phyloP scores from a whole-genome alignment of 345 rosid genomes.

The Syzygium oleosum region DNA sequence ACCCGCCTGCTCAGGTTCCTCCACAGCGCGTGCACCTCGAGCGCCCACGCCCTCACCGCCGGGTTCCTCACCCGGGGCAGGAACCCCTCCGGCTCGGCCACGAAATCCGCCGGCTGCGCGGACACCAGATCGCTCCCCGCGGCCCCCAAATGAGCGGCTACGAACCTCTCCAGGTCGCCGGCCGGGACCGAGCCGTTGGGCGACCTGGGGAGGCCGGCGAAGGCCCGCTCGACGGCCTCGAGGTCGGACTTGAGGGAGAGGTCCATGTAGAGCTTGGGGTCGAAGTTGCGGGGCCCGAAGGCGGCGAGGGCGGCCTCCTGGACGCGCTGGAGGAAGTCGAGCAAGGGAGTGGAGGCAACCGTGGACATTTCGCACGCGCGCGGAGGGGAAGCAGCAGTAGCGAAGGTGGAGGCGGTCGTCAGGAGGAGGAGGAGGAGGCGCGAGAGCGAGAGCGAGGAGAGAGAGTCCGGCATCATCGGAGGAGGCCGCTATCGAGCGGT shows the following conservation, averaged over 20 bases:
- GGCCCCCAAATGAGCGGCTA: slow-evolving; percentile 23
- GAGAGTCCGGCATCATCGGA: neutral
- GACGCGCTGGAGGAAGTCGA: slow-evolving; percentile 52
- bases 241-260: slow-evolving; percentile 48
- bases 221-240: slow-evolving; percentile 32
- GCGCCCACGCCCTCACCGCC: slow-evolving; percentile 64
- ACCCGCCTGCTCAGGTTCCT: slow-evolving; percentile 51
- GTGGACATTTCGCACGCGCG: neutral
- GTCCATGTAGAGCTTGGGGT: slow-evolving; percentile 61
- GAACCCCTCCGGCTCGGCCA: slow-evolving; percentile 50
- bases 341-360: slow-evolving; percentile 9
- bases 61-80: slow-evolving; percentile 57
- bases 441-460: neutral
- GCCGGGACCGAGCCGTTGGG: slow-evolving; percentile 15
- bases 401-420: neutral
- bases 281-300: slow-evolving; percentile 29
- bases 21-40: slow-evolving; percentile 75
- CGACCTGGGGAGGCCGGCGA: slow-evolving; percentile 34
- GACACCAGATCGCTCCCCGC: slow-evolving; percentile 51
- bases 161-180: slow-evolving; percentile 18
- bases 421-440: neutral
- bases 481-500: neutral
- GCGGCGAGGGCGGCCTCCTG: slow-evolving; percentile 51
- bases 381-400: fast-evolving
- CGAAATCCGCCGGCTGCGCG: slow-evolving; percentile 51